Evolutionary conservation across 305 asterid species (phyloP), one percentile per base, ranked within the genome.

Genomic region (Fraxinus paxiana): DNA sequence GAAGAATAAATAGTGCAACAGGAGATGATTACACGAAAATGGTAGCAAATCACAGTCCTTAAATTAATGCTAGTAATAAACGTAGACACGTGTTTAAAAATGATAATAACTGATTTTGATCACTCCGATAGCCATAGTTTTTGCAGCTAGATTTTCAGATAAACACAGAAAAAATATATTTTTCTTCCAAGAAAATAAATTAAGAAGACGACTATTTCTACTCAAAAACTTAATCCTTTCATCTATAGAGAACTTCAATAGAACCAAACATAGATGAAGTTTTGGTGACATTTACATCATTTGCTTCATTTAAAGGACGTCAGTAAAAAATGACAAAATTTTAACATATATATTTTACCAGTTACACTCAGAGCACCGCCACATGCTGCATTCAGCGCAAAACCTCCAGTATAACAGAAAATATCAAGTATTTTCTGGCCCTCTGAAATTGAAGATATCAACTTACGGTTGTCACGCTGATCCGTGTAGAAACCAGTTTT

Each of bases 401-500:
- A 96, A 43, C 99, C 99, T 83, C 98, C 99, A 22, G 98, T 92
- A 75, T 96, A 96, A 87, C 98, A 96, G 87, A 96, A 96, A 3
- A 96, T 80, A 83, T 96, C 99, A 84, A 96, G 94, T 41, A 96
- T 92, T 80, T 83, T 88, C 85, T 80, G 91, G 76, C 98, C 95
- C 78, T 88, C 78, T 31, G 98, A 93, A 81, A 96, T 89, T 74
- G 98, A 88, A 59, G 98, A 92, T 84, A 96, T 86, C 81, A 91
- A 94, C 69, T 81, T 87, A 51, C 99, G 98, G 82, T 88, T 96
- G 80, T 96, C 98, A 77, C 98, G 98, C 87, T 96, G 99, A 89
- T 94, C 99, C 1, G 98, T 98, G 78, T 94, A 96, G 88, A 96
- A 96, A 43, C 99, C 99, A 0, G 99, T 94, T 86, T 96, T 96